phyloP scores from a whole-genome alignment of 2,329 filamentous ascomycete species.

The Diaporthe sp. region DNA sequence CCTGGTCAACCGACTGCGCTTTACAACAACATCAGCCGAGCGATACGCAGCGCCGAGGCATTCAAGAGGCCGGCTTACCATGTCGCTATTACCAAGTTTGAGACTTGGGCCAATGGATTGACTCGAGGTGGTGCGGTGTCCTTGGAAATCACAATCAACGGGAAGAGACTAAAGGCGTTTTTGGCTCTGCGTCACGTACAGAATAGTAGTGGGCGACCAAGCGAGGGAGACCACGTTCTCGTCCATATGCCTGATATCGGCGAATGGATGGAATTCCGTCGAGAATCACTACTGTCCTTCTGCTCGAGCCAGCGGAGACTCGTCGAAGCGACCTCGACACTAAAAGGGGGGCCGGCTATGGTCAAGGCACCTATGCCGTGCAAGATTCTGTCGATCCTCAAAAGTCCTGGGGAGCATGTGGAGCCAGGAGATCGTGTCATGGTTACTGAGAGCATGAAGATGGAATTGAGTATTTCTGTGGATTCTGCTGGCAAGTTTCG shows the following conservation, averaged over 20 bases:
- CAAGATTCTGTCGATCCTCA: constrained; percentile 4
- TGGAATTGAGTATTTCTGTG: background rate
- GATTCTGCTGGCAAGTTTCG: background rate
- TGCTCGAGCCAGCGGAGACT: background rate
- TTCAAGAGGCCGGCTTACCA: background rate
- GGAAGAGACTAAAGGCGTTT: background rate
- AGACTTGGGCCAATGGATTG: background rate
- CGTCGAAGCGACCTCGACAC: background rate
- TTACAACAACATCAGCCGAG: background rate
- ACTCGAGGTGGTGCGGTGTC: background rate
- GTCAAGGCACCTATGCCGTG: constrained; percentile 3
- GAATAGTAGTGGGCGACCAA: background rate
- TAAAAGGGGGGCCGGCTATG: background rate
- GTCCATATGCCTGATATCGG: background rate
- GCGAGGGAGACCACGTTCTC: background rate
- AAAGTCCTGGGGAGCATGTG: background rate
- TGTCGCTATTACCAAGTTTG: no score
- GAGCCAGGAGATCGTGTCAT: background rate
- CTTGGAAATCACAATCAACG: background rate
- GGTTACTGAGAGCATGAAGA: constrained; percentile 6
- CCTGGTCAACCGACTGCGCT: background rate
- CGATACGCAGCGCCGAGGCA: background rate
- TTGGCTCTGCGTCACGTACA: background rate
- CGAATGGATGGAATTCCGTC: background rate
- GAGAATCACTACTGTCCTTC: background rate